A percentile compares a stretch with the other conserved stretches of the same genome.
Conservation (phyloP, 768 basidiomycete genomes). For the Trametes cinnabarina region DNA sequence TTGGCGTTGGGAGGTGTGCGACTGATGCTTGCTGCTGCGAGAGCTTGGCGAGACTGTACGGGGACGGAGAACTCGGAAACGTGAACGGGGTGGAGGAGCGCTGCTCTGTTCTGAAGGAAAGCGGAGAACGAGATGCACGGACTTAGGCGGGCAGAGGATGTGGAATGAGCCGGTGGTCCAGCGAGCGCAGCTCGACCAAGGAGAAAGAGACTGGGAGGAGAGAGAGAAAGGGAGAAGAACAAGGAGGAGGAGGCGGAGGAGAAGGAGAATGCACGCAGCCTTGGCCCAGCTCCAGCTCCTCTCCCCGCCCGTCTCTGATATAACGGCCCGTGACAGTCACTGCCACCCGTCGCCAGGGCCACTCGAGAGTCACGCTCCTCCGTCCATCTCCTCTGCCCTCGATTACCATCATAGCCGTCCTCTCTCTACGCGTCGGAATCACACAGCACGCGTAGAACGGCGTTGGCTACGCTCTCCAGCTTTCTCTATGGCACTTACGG, state of each 20-base stretch:
- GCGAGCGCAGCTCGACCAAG: slow-evolving; percentile 43
- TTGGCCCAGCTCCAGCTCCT: slow-evolving; percentile 5
- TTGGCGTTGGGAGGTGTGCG: background rate
- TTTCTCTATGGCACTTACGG: background rate
- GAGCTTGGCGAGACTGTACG: slow-evolving; percentile 12
- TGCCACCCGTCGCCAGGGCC: slow-evolving; percentile 16
- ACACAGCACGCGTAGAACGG: background rate
- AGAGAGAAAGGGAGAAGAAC: slow-evolving; percentile 14
- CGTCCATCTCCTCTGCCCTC: background rate
- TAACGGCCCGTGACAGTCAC: slow-evolving; percentile 19
- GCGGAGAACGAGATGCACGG: slow-evolving; percentile 30
- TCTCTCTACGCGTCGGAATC: background rate
- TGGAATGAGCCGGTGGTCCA: slow-evolving; percentile 28
- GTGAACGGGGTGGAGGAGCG: slow-evolving; percentile 17
- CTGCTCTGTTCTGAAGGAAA: slow-evolving; percentile 22
- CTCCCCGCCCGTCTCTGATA: slow-evolving; percentile 7
- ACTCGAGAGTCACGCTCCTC: background rate
- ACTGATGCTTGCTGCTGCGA: slow-evolving; percentile 13
- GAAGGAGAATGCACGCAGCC: slow-evolving; percentile 22
- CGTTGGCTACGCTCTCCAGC: background rate
- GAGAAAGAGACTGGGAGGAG: slow-evolving; percentile 31
- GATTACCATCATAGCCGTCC: background rate
- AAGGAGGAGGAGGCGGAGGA: slow-evolving; percentile 14
- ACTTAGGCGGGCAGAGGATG: slow-evolving; percentile 30
- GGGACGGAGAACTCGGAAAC: slow-evolving; percentile 8